Conservation (phyloP, 2,329 filamentous ascomycete species). For the Aureobasidium sp. region DNA sequence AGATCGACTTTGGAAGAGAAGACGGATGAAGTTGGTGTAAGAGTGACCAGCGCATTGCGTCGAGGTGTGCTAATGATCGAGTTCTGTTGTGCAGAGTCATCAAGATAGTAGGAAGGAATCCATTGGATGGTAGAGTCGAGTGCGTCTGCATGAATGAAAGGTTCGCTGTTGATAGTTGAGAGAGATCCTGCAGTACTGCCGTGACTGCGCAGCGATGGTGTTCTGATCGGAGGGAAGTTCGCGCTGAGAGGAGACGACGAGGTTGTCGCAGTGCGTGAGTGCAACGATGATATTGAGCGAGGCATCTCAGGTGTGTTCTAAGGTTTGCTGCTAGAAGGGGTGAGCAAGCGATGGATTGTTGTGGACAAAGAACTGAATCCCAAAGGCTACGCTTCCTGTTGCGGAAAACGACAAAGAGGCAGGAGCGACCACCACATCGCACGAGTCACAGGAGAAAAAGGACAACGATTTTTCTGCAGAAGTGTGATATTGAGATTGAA, state of each 20-base stretch:
- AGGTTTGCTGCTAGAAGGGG: background rate
- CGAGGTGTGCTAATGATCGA: background rate
- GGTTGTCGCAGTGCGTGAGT: background rate
- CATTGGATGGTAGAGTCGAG: background rate
- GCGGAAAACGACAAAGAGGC: background rate
- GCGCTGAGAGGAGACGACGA: background rate
- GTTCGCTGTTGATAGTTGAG: background rate
- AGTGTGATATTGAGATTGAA: background rate
- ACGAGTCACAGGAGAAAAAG: background rate
- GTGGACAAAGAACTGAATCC: background rate
- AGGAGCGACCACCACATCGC: background rate
- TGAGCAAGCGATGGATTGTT: background rate
- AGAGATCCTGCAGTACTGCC: background rate
- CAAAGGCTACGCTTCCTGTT: background rate
- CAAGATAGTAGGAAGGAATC: background rate
- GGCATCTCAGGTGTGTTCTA: background rate
- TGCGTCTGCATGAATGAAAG: constrained; percentile 6
- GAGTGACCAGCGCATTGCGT: background rate
- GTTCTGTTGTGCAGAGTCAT: background rate
- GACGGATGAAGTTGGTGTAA: background rate
- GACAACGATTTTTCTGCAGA: background rate
- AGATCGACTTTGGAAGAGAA: background rate
- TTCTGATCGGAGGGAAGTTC: background rate
- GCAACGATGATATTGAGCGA: background rate
- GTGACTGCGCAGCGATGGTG: background rate